These are phyloP conservation scores for Pichia gijzeniarum DNA, from an alignment of 805 yeast species.

Conservation along the genomic window DNA sequence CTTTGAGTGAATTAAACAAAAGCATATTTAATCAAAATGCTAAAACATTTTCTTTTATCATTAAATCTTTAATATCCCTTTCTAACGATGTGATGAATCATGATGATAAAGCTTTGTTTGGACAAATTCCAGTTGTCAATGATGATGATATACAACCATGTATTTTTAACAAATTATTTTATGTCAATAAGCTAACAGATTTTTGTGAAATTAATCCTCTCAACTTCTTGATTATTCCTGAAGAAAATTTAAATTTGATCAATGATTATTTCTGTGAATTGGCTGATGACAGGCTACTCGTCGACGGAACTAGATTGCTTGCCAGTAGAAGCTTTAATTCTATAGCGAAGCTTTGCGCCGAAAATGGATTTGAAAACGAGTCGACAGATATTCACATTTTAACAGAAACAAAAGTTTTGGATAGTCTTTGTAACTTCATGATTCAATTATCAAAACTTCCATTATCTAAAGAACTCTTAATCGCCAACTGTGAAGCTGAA, in stretches of 20 bases:
- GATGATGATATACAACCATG: conserved; percentile 32
- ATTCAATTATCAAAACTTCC: conserved; percentile 34
- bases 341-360: conserved; percentile 37
- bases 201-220: conserved; percentile 45
- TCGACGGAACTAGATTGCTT: conserved; percentile 40
- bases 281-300: conserved; percentile 37
- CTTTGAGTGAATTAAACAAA: conserved; percentile 56
- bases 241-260: conserved; percentile 42
- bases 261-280: conserved; percentile 40
- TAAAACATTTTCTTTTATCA: conserved; percentile 42
- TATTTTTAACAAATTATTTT: conserved; percentile 50
- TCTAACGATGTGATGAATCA: conserved; percentile 27
- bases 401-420: conserved; percentile 45
- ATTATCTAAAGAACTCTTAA: conserved; percentile 35
- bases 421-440: conserved; percentile 42
- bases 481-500: conserved; percentile 58
- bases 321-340: conserved; percentile 48
- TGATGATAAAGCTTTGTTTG: conserved; percentile 9
- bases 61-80: conserved; percentile 40
- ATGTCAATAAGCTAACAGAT: conserved; percentile 45
- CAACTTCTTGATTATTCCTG: conserved; percentile 41
- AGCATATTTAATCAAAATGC: conserved; percentile 52
- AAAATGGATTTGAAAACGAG: conserved; percentile 32
- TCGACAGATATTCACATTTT: conserved; percentile 8
- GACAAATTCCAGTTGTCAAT: conserved; percentile 18